Base-by-base conservation (phyloP, 345 rosid genomes). In the Hibiscus trionum region DNA sequence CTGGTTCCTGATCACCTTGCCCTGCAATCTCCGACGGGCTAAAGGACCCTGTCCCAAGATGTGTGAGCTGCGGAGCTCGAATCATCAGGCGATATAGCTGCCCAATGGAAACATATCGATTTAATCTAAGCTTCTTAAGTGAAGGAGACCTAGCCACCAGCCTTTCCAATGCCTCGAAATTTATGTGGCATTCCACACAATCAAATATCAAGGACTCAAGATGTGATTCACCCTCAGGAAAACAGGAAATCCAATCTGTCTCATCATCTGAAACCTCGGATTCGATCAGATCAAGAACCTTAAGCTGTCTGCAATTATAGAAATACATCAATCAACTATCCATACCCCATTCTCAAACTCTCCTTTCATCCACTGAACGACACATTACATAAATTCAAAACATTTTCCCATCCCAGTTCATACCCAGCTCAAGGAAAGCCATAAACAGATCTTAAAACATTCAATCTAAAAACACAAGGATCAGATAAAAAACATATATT, bases 11-110 rank as follows among this genome's bases (percentile, higher is more conserved):
- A 27, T 82, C 87, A 53, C 63, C 78, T 69, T 83, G 88, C 69
- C 75, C 81, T 14, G 58, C 77, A 27, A 80, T 72, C 52, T 86
- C 88, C 1, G 74, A 67, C 7, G 79, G 80, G 55, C 86, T 78
- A 73, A 91, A 93, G 0, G 92, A 85, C 58, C 98, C 98, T 4
- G 98, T 91, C 27, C 98, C 98, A 27, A 93, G 90, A 79, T 90
- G 89, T 0, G 93, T 89, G 42, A 93, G 84, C 80, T 84, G 91
- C 0, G 97, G 88, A 12, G 93, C 92, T 79, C 71, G 78, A 78
- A 83, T 64, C 84, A 91, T 80, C 72, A 93, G 69, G 37, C 77
- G 79, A 62, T 84, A 72, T 11, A 91, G 77, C 76, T 88, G 89
- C 12, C 79, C 86, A 69, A 91, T 79, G 11, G 98, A 84, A 69